Evolutionary conservation across 257 asterid genomes (phyloP).

Genomic region (Petunia secreta): DNA sequence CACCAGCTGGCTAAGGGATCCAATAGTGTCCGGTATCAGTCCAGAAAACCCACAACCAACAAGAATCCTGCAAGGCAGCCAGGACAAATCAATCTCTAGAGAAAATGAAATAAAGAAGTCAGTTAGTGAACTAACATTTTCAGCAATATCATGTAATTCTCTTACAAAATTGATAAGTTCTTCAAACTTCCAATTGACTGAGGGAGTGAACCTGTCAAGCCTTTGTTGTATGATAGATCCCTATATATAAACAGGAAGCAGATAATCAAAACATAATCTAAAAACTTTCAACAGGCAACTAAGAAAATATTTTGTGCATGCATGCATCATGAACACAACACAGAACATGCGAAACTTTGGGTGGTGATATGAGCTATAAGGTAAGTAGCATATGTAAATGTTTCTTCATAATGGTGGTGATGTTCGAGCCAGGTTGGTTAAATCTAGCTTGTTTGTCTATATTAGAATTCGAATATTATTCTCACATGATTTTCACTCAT

Average conservation of each 20-base stretch:
- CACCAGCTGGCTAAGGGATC: slow-evolving; percentile 60
- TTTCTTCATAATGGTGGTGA: too few species aligned
- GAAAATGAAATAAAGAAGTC: neutral
- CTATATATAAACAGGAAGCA: slow-evolving; percentile 37
- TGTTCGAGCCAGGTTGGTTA: too few species aligned
- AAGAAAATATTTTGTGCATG: neutral
- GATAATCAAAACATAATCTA: slow-evolving; percentile 2
- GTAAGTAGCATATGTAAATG: too few species aligned
- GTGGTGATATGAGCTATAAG: too few species aligned
- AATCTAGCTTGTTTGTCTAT: too few species aligned
- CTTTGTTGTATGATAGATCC: slow-evolving; percentile 85
- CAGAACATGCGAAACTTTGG: neutral
- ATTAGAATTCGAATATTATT: too few species aligned
- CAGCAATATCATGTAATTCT: slow-evolving; percentile 23
- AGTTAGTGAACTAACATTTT: neutral
- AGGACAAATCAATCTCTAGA: slow-evolving; percentile 18
- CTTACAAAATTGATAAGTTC: slow-evolving; percentile 78
- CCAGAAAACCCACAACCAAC: slow-evolving; percentile 87
- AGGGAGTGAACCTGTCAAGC: slow-evolving; percentile 71
- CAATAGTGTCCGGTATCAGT: slow-evolving; percentile 66
- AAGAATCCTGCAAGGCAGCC: slow-evolving; percentile 53
- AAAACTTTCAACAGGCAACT: neutral
- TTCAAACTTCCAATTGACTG: slow-evolving; percentile 53
- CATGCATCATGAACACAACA: neutral
- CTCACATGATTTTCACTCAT: too few species aligned